These are phyloP conservation scores for Ganoderma leucocontextum DNA, from an alignment of 1,284 basidiomycete genomes.

Conservation along the genomic window DNA sequence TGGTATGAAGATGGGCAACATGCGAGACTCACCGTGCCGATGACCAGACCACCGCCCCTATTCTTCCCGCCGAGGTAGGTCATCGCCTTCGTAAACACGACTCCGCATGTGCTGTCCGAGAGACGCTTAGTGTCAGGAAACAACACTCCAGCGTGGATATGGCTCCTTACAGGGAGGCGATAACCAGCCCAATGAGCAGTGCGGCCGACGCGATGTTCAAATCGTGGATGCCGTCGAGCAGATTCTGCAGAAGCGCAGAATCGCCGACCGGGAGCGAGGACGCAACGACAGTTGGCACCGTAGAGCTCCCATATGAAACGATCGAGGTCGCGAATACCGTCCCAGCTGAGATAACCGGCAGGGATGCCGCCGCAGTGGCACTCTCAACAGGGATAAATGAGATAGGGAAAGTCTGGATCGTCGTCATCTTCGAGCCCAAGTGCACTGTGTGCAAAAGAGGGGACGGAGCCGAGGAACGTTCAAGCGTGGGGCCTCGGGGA, in stretches of 20 bases:
- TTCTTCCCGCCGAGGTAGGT: slow-evolving; percentile 13
- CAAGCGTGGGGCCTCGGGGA: not conserved
- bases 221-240: not conserved
- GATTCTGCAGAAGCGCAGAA: slow-evolving; percentile 1
- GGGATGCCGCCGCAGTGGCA: not conserved
- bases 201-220: slow-evolving; percentile 20
- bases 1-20: not conserved
- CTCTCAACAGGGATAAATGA: slow-evolving; percentile 1
- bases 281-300: not conserved
- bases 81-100: slow-evolving; percentile 21
- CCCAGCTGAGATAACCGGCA: not conserved
- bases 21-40: slow-evolving; percentile 13
- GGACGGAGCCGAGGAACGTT: not conserved
- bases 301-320: not conserved
- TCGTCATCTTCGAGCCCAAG: not conserved
- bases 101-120: slow-evolving; percentile 23
- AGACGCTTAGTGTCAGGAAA: not conserved
- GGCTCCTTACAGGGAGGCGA: slow-evolving; percentile 22
- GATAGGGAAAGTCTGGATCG: slow-evolving; percentile 2
- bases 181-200: slow-evolving; percentile 23
- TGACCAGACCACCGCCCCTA: not conserved
- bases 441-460: not conserved
- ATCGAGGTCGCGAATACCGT: not conserved
- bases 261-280: not conserved
- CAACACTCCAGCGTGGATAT: no score